A percentile compares a stretch with the other conserved stretches of the same genome.
phyloP scores from a whole-genome alignment of 2,329 filamentous ascomycete species.

The Aspergillus fumigatiaffinis region DNA sequence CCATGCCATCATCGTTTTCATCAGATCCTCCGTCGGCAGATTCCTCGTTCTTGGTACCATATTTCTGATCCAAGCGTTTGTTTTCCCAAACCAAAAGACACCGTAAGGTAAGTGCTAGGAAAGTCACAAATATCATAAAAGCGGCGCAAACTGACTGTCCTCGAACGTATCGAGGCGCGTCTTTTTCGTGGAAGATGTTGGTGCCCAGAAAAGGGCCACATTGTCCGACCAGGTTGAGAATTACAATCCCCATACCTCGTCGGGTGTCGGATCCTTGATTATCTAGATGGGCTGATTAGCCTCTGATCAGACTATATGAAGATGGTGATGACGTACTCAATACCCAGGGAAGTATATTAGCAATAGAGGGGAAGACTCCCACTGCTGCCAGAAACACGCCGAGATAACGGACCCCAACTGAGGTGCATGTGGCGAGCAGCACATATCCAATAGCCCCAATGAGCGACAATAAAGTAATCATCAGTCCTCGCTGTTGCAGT shows the following conservation, averaged over 20 bases:
- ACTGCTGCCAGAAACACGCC: constrained; percentile 54
- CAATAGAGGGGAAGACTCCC: constrained; percentile 64
- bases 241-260: constrained; percentile 61
- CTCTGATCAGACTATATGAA: not conserved
- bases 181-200: constrained; percentile 54
- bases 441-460: constrained; percentile 62
- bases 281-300: constrained; percentile 37
- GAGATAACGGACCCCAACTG: constrained; percentile 48
- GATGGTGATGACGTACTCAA: constrained; percentile 39
- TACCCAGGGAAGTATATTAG: constrained; percentile 68
- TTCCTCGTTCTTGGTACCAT: constrained; percentile 29
- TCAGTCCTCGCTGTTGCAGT: constrained; percentile 59
- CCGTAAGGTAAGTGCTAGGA: constrained; percentile 52
- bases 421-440: constrained; percentile 57
- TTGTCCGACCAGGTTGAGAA: constrained; percentile 66
- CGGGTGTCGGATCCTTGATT: constrained; percentile 68
- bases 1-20: constrained; percentile 15
- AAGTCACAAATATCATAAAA: constrained; percentile 58
- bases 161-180: constrained; percentile 48
- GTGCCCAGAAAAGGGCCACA: constrained; percentile 62
- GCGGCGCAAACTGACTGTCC: constrained; percentile 59
- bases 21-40: constrained; percentile 7
- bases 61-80: constrained; percentile 51
- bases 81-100: constrained; percentile 59
- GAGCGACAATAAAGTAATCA: constrained; percentile 54